Base-by-base conservation (phyloP, 1,284 basidiomycete genomes). In the Thecaphora thlaspeos region DNA sequence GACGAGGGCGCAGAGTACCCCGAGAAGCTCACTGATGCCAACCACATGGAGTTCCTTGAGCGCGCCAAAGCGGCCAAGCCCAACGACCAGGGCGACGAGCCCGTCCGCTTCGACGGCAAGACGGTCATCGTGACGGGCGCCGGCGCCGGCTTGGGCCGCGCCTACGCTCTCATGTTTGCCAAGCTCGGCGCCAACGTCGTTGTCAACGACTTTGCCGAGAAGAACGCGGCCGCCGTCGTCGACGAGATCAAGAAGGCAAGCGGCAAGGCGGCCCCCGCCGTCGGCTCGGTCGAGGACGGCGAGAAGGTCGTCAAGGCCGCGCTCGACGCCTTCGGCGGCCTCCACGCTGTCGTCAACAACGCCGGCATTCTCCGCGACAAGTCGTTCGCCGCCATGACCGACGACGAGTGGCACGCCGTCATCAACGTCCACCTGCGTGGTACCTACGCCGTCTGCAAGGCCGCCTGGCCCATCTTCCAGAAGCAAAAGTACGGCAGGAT, bases 401-500 rank as follows among this genome's bases (percentile, higher is more conserved):
- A 91, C 71, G 84, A 88, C 69, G 91, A 97, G 73, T 99, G 95
- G 95, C 91, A 98, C 78, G 82, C 87, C 51, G 92, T 97, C 42
- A 81, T 96, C 64, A 85, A 86, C 51, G 86, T 97, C 26, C 93
- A 97, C 80, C 82, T 97, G 46, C 76, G 80, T 47, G 83, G 83
- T 36, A 84, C 83, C 17, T 84, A 81, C 66, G 86, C 75, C 44
- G 68, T 79, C 71, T 88, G 86, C 51, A 91, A 95, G 78, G 94
- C 94, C 14, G 89, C 91, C 34, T 99, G 93, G 95, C 92, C 94
- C 3, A 83, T 91, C 75, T 96, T 98, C 84, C 87, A 89, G 80
- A 89, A 94, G 81, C 95, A 98, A 78, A 93, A 92, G 81, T 97
- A 88, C 77, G 94, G 95, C 30, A 87, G 95, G 53, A 94, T 99